These are phyloP conservation scores for Oemleria cerasiformis DNA, from an alignment of 306 rosid genomes.

Conservation along the genomic window DNA sequence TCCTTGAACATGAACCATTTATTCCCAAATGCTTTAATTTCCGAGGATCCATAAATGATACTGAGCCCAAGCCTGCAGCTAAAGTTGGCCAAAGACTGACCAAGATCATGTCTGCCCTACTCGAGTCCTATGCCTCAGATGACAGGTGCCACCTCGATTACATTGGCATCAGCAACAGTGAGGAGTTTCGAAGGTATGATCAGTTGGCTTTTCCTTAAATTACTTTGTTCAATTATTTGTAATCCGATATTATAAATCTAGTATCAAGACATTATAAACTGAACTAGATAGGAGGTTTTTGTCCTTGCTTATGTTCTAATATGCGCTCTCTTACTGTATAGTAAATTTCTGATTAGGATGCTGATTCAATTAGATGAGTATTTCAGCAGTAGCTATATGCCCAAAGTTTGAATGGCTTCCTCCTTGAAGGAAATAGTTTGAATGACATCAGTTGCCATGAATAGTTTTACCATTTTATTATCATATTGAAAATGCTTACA, in stretches of 20 bases:
- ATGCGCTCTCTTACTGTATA: background rate
- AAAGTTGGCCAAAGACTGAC: slow-evolving; percentile 52
- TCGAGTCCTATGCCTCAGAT: slow-evolving; percentile 83
- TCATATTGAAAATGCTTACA: background rate
- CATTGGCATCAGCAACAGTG: slow-evolving; percentile 69
- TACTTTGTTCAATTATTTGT: background rate
- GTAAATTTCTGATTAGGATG: background rate
- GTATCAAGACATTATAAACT: background rate
- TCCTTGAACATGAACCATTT: slow-evolving; percentile 81
- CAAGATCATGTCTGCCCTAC: slow-evolving; percentile 84
- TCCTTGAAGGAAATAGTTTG: background rate
- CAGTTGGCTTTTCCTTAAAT: background rate
- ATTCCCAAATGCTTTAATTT: slow-evolving; percentile 71
- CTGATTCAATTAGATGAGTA: background rate
- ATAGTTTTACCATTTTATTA: background rate
- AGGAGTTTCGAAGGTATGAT: slow-evolving; percentile 86
- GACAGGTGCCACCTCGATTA: slow-evolving; percentile 67
- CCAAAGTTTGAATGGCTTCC: background rate
- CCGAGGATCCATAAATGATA: slow-evolving; percentile 51
- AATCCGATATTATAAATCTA: background rate
- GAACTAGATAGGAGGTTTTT: background rate
- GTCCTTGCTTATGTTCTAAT: background rate
- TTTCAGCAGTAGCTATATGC: background rate
- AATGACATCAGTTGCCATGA: background rate
- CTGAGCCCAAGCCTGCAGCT: slow-evolving; percentile 65